Percentiles rank a stretch among this genome's conserved stretches.
Evolutionary conservation across 2,329 filamentous ascomycete genomes (phyloP).

Genomic region (Ceratocystis huliohia): DNA sequence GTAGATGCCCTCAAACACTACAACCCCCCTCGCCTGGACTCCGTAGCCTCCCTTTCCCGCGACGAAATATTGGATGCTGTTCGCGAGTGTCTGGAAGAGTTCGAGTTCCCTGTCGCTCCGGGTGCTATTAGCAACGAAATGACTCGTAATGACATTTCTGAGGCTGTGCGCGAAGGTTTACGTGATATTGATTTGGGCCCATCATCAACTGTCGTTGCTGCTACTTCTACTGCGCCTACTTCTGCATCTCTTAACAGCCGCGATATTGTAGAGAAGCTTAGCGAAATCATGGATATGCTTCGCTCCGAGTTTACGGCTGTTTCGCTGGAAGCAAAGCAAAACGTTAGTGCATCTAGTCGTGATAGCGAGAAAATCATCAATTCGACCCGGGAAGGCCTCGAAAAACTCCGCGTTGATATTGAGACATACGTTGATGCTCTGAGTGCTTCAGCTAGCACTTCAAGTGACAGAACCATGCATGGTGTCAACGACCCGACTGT

Average conservation of each 20-base stretch:
- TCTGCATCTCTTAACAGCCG: conserved; percentile 29
- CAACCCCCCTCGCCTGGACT: conserved; percentile 52
- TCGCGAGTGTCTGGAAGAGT: conserved; percentile 73
- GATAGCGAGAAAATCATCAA: conserved; percentile 83
- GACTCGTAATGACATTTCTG: conserved; percentile 49
- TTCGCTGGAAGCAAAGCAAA: conserved; percentile 58
- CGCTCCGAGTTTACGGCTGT: conserved; percentile 46
- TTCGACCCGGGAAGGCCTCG: conserved; percentile 75
- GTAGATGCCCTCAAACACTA: conserved; percentile 78
- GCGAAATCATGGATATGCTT: conserved; percentile 53
- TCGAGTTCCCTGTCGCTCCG: conserved; percentile 57
- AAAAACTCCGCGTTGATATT: conserved; percentile 66
- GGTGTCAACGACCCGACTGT: conserved; percentile 70
- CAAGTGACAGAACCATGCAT: conserved; percentile 22
- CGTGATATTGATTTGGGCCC: conserved; percentile 37
- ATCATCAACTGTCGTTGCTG: conserved; percentile 26
- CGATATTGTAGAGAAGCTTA: conserved; percentile 43
- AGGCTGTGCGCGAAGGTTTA: conserved; percentile 50
- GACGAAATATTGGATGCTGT: conserved; percentile 78
- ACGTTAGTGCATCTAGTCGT: conserved; percentile 61
- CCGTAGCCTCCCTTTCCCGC: conserved; percentile 55
- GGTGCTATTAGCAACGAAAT: conserved; percentile 37
- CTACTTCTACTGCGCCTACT: conserved; percentile 21
- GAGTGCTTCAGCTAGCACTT: conserved; percentile 34
- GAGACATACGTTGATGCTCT: conserved; percentile 67